Conservation (phyloP, 1,139 yeast genomes). For the Scheffersomyces segobiensis region DNA sequence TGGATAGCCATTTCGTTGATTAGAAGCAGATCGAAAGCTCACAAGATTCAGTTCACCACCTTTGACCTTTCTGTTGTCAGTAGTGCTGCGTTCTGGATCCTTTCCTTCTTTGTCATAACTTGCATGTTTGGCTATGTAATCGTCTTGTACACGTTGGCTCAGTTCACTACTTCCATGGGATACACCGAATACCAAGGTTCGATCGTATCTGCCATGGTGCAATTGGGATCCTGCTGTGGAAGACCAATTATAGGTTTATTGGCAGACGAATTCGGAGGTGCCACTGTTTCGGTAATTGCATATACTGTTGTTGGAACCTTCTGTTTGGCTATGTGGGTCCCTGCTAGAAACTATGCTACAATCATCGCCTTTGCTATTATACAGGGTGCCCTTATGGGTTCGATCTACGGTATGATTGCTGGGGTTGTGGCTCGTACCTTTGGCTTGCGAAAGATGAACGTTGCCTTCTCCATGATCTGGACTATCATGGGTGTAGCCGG, state of each 20-base stretch:
- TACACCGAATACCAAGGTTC: constrained; percentile 38
- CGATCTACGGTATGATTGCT: constrained; percentile 33
- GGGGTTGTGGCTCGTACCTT: constrained; percentile 25
- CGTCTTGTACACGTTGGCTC: constrained; percentile 36
- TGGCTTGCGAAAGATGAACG: constrained; percentile 51
- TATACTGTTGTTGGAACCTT: constrained; percentile 35
- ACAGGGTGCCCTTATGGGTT: constrained; percentile 54
- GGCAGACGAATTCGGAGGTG: constrained; percentile 48
- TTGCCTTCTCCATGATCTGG: constrained; percentile 52
- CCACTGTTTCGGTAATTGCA: constrained; percentile 39
- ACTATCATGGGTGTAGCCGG: constrained; percentile 46
- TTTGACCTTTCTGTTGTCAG: constrained; percentile 22
- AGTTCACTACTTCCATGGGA: constrained; percentile 29
- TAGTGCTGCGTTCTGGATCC: constrained; percentile 30
- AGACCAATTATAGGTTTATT: constrained; percentile 49
- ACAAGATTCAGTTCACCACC: constrained; percentile 22
- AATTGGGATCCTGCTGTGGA: constrained; percentile 39
- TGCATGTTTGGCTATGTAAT: constrained; percentile 42
- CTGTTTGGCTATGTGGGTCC: constrained; percentile 61
- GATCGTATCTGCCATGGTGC: constrained; percentile 50
- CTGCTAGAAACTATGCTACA: constrained; percentile 54
- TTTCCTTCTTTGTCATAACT: constrained; percentile 28
- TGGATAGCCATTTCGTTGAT: constrained; percentile 24
- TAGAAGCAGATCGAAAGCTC: constrained; percentile 21
- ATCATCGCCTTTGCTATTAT: constrained; percentile 47